Evolutionary conservation across 2,329 filamentous ascomycete genomes (phyloP).

Genomic region (Pyrenophora teres): DNA sequence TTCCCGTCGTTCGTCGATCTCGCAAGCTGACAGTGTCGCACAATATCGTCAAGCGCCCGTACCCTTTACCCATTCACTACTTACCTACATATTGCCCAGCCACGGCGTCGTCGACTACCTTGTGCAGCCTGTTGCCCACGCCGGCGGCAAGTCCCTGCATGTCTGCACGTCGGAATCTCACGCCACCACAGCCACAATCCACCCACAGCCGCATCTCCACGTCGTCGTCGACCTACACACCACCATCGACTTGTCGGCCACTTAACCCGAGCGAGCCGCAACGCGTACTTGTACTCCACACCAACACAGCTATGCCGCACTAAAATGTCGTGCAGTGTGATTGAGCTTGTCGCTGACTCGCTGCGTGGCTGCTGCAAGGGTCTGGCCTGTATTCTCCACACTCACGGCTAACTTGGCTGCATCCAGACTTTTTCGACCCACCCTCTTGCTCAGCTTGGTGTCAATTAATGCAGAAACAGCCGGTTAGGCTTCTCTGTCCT

Average conservation of each 20-base stretch:
- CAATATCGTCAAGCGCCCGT: slow-evolving; percentile 1
- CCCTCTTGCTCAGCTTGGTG: slow-evolving; percentile 6
- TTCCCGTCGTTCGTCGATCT: slow-evolving; percentile 15
- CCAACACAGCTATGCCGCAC: slow-evolving; percentile 10
- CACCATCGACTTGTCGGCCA: slow-evolving; percentile 20
- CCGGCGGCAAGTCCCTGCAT: slow-evolving; percentile 1
- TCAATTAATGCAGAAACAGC: slow-evolving; percentile 4
- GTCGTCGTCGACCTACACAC: slow-evolving; percentile 3
- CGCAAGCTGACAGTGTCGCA: slow-evolving; percentile 6
- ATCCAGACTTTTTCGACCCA: slow-evolving; percentile 24
- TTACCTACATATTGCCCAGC: background rate
- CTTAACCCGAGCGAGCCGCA: slow-evolving; percentile 23
- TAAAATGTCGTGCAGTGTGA: slow-evolving; percentile 34
- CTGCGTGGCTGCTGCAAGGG: slow-evolving; percentile 13
- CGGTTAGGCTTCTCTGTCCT: slow-evolving; percentile 4
- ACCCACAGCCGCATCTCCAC: slow-evolving; percentile 7
- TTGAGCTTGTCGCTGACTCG: slow-evolving; percentile 22
- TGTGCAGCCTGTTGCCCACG: background rate
- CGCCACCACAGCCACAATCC: background rate
- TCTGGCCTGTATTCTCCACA: slow-evolving; percentile 26
- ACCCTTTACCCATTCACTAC: background rate
- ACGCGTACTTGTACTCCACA: slow-evolving; percentile 21
- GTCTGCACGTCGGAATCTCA: slow-evolving; percentile 8
- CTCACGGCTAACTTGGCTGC: slow-evolving; percentile 17
- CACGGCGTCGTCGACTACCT: no score